Evolutionary conservation across 2,329 filamentous ascomycete species (phyloP), one percentile per base, ranked within the genome.

Genomic region (Neofusicoccum ribis): DNA sequence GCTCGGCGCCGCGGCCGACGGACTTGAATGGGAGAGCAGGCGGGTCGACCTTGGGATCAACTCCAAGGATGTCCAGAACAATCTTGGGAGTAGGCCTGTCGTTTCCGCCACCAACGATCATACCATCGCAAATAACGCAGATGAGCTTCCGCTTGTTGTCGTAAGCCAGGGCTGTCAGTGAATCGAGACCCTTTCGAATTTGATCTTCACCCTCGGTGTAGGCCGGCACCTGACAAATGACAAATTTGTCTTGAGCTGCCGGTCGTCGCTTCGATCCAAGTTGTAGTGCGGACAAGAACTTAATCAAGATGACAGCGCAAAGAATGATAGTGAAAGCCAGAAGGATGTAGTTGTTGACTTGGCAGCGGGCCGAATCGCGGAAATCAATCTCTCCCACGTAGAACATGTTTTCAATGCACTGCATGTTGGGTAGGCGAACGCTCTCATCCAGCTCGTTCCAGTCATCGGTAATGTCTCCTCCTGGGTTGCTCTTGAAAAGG

Each of bases 71-170:
- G 74, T 99, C 95, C 31, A 99, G 85, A 27, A 99, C 93, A 72
- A 99, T 98, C 82, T 97, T 97, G 27, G 95, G 95, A 1, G 95
- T 99, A 8, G 95, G 94, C 64, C 94, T 88, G 78, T 99, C 95
- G 75, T 99, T 99, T 71, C 95, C 95, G 71, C 91, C 89, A 82
- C 95, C 95, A 50, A 97, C 91, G 76, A 98, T 96, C 84, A 97
- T 92, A 80, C 95, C 95, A 73, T 99, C 95, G 74, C 95, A 99
- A 70, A 99, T 92, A 67, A 99, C 92, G 72, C 90, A 95, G 69
- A 99, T 94, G 31, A 99, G 87, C 81, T 99, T 99, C 68, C 95
- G 86, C 83, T 99, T 99, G 80, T 99, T 97, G 80, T 99, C 95
- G 72, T 99, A 99, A 70, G 96, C 90, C 15, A 99, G 85, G 12